These are phyloP conservation scores for Halophytophthora polymorphica DNA, from an alignment of 352 stramenopile species.

Conservation along the genomic window DNA sequence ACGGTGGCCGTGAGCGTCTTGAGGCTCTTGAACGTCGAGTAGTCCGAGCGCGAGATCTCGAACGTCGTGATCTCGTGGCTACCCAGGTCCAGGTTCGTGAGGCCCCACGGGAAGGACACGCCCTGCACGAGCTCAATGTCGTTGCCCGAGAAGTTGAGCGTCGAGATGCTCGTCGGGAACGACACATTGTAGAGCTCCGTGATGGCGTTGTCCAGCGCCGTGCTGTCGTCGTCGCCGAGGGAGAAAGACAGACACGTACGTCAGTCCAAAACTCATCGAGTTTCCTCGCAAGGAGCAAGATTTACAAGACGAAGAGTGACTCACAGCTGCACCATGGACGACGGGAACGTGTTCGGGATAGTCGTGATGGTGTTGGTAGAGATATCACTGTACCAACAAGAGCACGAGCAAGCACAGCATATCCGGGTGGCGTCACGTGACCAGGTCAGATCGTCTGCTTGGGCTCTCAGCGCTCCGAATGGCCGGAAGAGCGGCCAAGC, in stretches of 20 bases:
- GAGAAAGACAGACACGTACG: neutral
- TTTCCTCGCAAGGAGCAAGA: neutral
- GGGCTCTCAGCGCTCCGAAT: neutral
- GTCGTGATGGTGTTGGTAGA: slow-evolving; percentile 42
- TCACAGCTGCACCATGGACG: slow-evolving; percentile 32
- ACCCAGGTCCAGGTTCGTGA: slow-evolving; percentile 52
- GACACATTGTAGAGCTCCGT: slow-evolving; percentile 43
- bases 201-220: slow-evolving; percentile 42
- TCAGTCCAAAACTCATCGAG: neutral
- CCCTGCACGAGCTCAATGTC: slow-evolving; percentile 50
- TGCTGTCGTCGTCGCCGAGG: slow-evolving; percentile 7
- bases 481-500: too few species aligned
- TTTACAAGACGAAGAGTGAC: slow-evolving; percentile 2
- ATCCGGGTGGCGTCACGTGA: neutral
- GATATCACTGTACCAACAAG: slow-evolving; percentile 32
- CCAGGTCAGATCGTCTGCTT: neutral
- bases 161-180: slow-evolving; percentile 44
- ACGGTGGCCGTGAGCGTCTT: slow-evolving; percentile 40
- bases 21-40: slow-evolving; percentile 48
- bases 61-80: slow-evolving; percentile 53
- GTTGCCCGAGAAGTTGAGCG: slow-evolving; percentile 60
- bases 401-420: neutral
- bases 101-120: slow-evolving; percentile 48
- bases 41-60: slow-evolving; percentile 63
- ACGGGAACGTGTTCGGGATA: slow-evolving; percentile 27